These are phyloP conservation scores for Candida sp. DNA, from an alignment of 1,139 yeast species.

Conservation along the genomic window DNA sequence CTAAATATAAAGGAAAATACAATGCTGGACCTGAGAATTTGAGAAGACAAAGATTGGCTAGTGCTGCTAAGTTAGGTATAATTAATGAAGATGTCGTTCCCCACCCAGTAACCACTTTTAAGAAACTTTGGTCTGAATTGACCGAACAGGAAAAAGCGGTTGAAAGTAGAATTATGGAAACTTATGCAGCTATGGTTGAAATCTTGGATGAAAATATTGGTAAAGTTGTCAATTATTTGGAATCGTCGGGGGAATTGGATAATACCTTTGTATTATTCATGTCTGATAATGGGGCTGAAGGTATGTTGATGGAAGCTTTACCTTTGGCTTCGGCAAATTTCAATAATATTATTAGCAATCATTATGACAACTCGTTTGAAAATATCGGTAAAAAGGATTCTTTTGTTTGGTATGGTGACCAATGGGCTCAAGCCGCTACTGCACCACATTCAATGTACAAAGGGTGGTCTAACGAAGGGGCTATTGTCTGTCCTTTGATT, in stretches of 20 bases:
- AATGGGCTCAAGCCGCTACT: slow-evolving; percentile 65
- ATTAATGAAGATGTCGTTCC: slow-evolving; percentile 41
- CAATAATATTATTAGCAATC: slow-evolving; percentile 20
- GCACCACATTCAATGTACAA: slow-evolving; percentile 53
- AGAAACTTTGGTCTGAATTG: slow-evolving; percentile 41
- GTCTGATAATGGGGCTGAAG: slow-evolving; percentile 64
- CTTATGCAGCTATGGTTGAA: slow-evolving; percentile 63
- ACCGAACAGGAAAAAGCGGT: slow-evolving; percentile 26
- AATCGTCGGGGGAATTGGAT: slow-evolving; percentile 39
- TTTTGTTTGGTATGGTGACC: slow-evolving; percentile 51
- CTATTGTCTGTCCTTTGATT: slow-evolving; percentile 52
- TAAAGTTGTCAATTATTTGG: slow-evolving; percentile 36
- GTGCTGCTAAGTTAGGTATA: slow-evolving; percentile 42
- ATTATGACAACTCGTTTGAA: slow-evolving; percentile 41
- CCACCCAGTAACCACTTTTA: slow-evolving; percentile 41
- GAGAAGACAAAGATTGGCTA: slow-evolving; percentile 32
- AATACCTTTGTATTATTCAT: slow-evolving; percentile 53
- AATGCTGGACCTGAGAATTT: slow-evolving; percentile 47
- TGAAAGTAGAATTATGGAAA: slow-evolving; percentile 48
- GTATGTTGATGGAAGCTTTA: slow-evolving; percentile 52
- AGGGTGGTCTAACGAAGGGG: slow-evolving; percentile 54
- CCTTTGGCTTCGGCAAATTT: slow-evolving; percentile 34
- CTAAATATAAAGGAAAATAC: slow-evolving; percentile 47
- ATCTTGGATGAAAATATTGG: slow-evolving; percentile 48
- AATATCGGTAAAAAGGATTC: slow-evolving; percentile 49